These are phyloP conservation scores for Furcasterigmium furcatum DNA, from an alignment of 2,329 filamentous ascomycete genomes.

Conservation along the genomic window DNA sequence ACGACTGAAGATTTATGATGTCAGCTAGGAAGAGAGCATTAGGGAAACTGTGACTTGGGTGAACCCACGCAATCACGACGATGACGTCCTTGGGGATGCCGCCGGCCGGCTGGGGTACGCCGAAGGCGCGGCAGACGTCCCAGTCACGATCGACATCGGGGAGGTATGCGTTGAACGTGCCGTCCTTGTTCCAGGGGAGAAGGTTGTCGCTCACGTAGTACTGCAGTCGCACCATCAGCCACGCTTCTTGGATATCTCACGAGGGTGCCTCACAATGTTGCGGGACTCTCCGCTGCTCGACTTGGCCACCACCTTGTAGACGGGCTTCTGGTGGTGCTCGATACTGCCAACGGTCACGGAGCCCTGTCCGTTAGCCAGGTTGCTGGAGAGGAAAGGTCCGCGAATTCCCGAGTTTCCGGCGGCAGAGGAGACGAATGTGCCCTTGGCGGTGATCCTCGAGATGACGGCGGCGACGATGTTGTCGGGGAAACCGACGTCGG, in stretches of 20 bases:
- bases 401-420: conserved; percentile 3
- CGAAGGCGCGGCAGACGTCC: background rate
- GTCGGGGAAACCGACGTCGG: conserved; percentile 18
- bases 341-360: conserved; percentile 5
- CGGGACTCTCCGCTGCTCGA: conserved; percentile 4
- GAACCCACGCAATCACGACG: conserved; percentile 2
- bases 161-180: background rate
- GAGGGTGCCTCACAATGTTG: conserved; percentile 5
- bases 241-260: too few relatives aligned
- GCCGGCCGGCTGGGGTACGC: background rate
- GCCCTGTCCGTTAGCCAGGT: conserved; percentile 1
- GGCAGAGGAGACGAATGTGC: conserved; percentile 3
- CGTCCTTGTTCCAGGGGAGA: conserved; percentile 2
- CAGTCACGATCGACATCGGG: background rate
- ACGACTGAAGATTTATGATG: background rate
- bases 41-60: background rate
- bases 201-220: background rate
- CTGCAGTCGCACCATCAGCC: background rate
- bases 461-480: background rate
- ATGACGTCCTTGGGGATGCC: background rate
- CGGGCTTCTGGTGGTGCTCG: background rate
- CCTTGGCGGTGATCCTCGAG: background rate
- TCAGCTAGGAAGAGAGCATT: background rate
- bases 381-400: conserved; percentile 6
- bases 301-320: background rate